phyloP scores from a whole-genome alignment of 2,329 filamentous ascomycete genomes.

The Passalora sequoiae region DNA sequence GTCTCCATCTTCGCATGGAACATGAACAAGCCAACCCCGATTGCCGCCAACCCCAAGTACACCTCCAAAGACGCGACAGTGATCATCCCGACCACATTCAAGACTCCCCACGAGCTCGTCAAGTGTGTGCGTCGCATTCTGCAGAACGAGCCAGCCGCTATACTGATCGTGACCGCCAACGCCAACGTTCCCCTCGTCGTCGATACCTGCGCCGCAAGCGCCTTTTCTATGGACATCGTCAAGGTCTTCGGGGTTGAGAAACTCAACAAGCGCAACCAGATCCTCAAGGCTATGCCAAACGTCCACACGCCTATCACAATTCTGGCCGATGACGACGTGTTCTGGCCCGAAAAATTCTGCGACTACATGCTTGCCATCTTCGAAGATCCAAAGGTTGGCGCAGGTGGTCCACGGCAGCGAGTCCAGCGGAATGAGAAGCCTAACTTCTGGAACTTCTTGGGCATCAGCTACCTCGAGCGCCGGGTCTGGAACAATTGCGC shows the following conservation, averaged over 20 bases:
- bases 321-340: constrained; percentile 36
- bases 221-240: constrained; percentile 14
- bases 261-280: constrained; percentile 34
- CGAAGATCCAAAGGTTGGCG: constrained; percentile 46
- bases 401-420: constrained; percentile 54
- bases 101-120: constrained; percentile 26
- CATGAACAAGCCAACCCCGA: constrained; percentile 27
- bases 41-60: constrained; percentile 25
- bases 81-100: constrained; percentile 34
- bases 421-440: constrained; percentile 40
- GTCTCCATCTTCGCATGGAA: constrained; percentile 28
- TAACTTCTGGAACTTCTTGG: constrained; percentile 50
- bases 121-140: constrained; percentile 28
- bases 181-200: constrained; percentile 22
- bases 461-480: constrained; percentile 55
- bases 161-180: constrained; percentile 30
- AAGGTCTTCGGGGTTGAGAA: constrained; percentile 31
- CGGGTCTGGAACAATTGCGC: constrained; percentile 59
- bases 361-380: constrained; percentile 36
- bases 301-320: constrained; percentile 29
- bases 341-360: constrained; percentile 31
- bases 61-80: constrained; percentile 28
- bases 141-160: constrained; percentile 20
- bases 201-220: constrained; percentile 7
- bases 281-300: constrained; percentile 29